phyloP scores from a whole-genome alignment of 441 rosid species.

The Adansonia rubrostipa region DNA sequence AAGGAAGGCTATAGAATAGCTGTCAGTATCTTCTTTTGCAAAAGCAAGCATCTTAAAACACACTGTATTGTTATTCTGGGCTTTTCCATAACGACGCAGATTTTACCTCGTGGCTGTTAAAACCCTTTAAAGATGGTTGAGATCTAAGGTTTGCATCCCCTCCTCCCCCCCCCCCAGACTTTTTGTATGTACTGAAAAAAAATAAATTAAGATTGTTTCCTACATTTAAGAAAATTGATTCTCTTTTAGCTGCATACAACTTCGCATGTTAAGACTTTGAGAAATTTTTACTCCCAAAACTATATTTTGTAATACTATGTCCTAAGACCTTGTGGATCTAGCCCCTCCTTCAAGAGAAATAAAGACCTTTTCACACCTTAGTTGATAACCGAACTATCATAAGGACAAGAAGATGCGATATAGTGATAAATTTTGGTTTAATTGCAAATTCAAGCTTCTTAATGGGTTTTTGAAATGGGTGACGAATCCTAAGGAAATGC shows the following conservation, averaged over 20 bases:
- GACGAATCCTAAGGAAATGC: slow-evolving; percentile 11
- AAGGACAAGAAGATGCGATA: not conserved
- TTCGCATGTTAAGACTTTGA: not conserved
- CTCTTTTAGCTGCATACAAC: not conserved
- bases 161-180: not conserved
- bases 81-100: not conserved
- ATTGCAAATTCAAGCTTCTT: slow-evolving; percentile 6
- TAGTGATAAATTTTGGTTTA: not conserved
- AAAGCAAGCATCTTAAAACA: not conserved
- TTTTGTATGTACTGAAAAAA: not conserved
- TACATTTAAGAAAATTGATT: not conserved
- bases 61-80: not conserved
- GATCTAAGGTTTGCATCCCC: not conserved
- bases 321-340: not conserved
- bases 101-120: not conserved
- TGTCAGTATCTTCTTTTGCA: not conserved
- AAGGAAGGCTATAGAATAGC: not conserved
- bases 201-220: not conserved
- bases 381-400: not conserved
- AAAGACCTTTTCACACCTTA: not conserved
- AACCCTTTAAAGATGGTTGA: not conserved
- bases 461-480: not conserved
- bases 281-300: not conserved
- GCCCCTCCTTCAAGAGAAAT: slow-evolving; percentile 1
- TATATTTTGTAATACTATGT: not conserved